phyloP scores from a whole-genome alignment of 1,284 basidiomycete species.

The Rhodotorula sp. region DNA sequence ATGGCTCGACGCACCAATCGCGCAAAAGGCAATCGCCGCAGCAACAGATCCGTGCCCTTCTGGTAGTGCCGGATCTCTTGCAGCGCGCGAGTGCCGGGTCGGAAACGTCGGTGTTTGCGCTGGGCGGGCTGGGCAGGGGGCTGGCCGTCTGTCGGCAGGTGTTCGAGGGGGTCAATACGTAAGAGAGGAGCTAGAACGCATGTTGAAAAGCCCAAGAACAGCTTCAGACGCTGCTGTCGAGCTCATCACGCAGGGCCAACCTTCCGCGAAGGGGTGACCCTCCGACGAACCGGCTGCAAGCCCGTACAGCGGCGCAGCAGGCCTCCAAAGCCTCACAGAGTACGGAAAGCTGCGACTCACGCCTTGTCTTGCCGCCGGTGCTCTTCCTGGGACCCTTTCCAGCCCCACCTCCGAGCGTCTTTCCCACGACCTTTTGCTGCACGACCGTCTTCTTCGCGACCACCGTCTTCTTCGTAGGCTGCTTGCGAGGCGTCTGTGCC shows the following conservation, averaged over 20 bases:
- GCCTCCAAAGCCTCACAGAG: too few relatives aligned
- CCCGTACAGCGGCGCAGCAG: background rate
- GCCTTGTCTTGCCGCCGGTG: constrained; percentile 1
- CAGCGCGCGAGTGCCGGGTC: constrained; percentile 83
- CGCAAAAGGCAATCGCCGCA: constrained; percentile 85
- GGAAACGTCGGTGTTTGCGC: constrained; percentile 60
- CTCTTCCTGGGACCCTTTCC: constrained; percentile 5
- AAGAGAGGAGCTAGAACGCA: too few relatives aligned
- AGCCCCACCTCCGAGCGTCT: background rate
- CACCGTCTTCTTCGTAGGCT: background rate
- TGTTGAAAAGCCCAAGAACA: background rate
- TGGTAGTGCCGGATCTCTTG: constrained; percentile 91
- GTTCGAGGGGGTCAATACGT: background rate
- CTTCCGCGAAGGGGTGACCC: too few relatives aligned
- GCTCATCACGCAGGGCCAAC: too few relatives aligned
- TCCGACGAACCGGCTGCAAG: too few relatives aligned
- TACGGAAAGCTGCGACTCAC: background rate
- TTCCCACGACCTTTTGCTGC: background rate
- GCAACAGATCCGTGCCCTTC: constrained; percentile 81
- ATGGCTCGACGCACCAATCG: constrained; percentile 65
- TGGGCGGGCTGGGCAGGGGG: background rate
- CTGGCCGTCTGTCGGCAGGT: background rate
- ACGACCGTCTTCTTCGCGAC: background rate
- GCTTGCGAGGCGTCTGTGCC: constrained; percentile 11
- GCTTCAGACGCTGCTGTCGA: too few relatives aligned